Base-by-base conservation (phyloP, 257 asterid species). In the Fraxinus americana region DNA sequence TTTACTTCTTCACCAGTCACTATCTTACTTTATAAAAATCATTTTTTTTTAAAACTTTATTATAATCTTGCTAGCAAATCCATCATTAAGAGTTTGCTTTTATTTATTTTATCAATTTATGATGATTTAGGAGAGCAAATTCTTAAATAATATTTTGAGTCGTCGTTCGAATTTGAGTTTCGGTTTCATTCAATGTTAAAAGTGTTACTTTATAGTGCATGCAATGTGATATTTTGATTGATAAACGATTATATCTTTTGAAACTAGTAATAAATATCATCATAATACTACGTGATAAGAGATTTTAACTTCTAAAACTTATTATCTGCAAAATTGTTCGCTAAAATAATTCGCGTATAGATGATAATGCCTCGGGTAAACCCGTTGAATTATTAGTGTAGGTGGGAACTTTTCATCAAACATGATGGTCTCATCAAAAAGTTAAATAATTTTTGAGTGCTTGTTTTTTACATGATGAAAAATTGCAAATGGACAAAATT, bases 1-100 rank as follows among this genome's bases (percentile, higher is more conserved):
- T 83, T 87, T 81, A 71, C 78, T 88, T 86, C 88, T 25, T 88
- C 77, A 77, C 88, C 87, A 67, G 7, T 86, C 89, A 77, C 81
- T 34, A 67, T 88, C 84, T 27, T 30, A 43, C 70, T 39, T 85
- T 70, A 70, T 84, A 70, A 68, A 74, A 83, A 39, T 39, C 66
- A 4, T 82, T n/a, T 78, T 69, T 72, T 77, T 32, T 35, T 59
- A 83, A 77, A 71, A 83, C 54, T 80, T 83, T 82, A 78, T 13
- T 50, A 12, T 72, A 45, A 63, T 75, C 36, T 69, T 72, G 72
- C 1, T 35, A 14, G 74, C 43, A 81, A 57, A 13, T 16, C 61
- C 74, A 43, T 41, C 19, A 63, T 63, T 63, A 32, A 63, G 30
- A 61, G 7, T 25, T 63, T 25, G 36, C 69, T 63, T 63, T 63